These are phyloP conservation scores for Fusarium penzigii DNA, from an alignment of 2,329 filamentous ascomycete genomes.

Conservation along the genomic window DNA sequence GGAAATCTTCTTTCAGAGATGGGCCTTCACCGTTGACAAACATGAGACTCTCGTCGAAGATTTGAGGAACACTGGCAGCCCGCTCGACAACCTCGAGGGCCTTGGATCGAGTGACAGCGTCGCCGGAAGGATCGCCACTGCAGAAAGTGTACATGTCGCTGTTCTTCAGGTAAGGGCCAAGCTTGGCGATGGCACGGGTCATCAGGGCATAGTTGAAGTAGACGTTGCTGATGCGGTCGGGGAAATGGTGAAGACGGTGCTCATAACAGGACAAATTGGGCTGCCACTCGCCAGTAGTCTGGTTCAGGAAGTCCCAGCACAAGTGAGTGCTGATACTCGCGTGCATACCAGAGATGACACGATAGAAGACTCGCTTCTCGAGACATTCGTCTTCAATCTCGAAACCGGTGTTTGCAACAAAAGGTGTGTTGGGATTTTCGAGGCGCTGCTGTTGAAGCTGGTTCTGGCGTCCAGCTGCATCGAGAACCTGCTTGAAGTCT, in stretches of 20 bases:
- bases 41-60: constrained; percentile 96
- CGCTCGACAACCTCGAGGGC: constrained; percentile 73
- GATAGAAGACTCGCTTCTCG: constrained; percentile 98
- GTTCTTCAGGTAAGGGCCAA: constrained; percentile 72
- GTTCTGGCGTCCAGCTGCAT: constrained; percentile 60
- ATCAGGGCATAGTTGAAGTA: constrained; percentile 99
- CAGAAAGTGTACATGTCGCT: constrained; percentile 80
- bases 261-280: constrained; percentile 91
- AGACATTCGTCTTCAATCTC: constrained; percentile 89
- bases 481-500: constrained; percentile 63
- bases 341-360: constrained; percentile 96
- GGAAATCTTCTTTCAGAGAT: constrained; percentile 93
- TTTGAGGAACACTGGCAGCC: constrained; percentile 70
- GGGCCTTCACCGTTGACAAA: constrained; percentile 78
- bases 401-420: constrained; percentile 64
- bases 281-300: constrained; percentile 89
- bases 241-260: constrained; percentile 76
- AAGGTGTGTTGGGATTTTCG: constrained; percentile 53
- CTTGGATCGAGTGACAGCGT: constrained; percentile 76
- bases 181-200: constrained; percentile 85
- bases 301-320: constrained; percentile 95
- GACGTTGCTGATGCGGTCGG: constrained; percentile 92
- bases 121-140: constrained; percentile 78
- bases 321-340: constrained; percentile 95
- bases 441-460: constrained; percentile 55